Percentiles rank a stretch among this genome's conserved stretches.
Evolutionary conservation across 2,329 filamentous ascomycete genomes (phyloP).

Genomic region (Aspergillus cejpii): DNA sequence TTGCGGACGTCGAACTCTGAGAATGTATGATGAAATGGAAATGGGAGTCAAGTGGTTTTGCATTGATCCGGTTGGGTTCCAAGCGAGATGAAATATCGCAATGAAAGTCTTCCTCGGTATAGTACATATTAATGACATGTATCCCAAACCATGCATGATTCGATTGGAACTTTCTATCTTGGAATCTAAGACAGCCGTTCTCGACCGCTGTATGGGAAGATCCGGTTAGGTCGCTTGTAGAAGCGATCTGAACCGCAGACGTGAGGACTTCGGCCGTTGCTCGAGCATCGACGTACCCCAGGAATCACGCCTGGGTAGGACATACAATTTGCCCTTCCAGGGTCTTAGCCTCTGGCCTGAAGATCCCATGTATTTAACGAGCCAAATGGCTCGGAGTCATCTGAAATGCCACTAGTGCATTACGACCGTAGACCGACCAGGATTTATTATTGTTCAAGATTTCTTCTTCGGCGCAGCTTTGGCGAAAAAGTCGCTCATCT

Average conservation of each 20-base stretch:
- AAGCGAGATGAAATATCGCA: neutral
- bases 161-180: neutral
- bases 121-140: neutral
- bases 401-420: too few species aligned
- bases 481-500: slow-evolving; percentile 89
- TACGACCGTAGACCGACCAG: too few species aligned
- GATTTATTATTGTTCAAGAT: too few species aligned
- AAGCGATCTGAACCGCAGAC: too few species aligned
- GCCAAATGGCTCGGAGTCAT: too few species aligned
- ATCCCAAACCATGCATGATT: neutral
- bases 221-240: too few species aligned
- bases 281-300: too few species aligned
- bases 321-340: too few species aligned
- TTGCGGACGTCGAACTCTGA: slow-evolving; percentile 29
- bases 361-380: too few species aligned
- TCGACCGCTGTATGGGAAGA: neutral
- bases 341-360: too few species aligned
- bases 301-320: too few species aligned
- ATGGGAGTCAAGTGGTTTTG: neutral
- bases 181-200: neutral
- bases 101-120: neutral
- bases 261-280: too few species aligned
- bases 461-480: slow-evolving; percentile 48
- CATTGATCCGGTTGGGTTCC: slow-evolving; percentile 4
- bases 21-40: slow-evolving; percentile 5